Evolutionary conservation across 169 alveolate genomes (phyloP).

Genomic region (Babesia bigemina): DNA sequence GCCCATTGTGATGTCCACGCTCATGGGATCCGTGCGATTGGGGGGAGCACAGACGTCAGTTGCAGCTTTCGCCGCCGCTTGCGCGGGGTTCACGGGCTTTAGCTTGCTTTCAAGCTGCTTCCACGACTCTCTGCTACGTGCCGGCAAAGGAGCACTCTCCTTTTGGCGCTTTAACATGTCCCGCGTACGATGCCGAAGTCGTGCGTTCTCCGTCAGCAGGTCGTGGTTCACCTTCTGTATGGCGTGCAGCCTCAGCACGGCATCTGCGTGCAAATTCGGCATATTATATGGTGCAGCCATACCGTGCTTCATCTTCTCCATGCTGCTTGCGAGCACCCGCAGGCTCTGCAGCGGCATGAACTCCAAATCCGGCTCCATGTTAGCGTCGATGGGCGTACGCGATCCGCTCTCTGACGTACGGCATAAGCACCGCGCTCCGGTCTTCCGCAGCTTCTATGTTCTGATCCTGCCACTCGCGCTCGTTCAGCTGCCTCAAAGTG

Average conservation of each 20-base stretch:
- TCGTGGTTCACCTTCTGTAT: slow-evolving; percentile 57
- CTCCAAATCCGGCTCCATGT: slow-evolving; percentile 51
- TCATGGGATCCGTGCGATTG: slow-evolving; percentile 2
- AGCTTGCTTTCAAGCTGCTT: neutral
- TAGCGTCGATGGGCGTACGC: slow-evolving; percentile 39
- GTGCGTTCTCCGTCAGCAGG: slow-evolving; percentile 41
- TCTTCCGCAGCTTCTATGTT: slow-evolving; percentile 22
- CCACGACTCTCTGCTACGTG: neutral
- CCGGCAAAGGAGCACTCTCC: neutral
- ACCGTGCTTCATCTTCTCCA: slow-evolving; percentile 37
- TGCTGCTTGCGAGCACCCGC: slow-evolving; percentile 22
- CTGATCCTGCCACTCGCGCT: slow-evolving; percentile 18
- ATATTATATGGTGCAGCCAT: neutral
- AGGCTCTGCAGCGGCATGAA: slow-evolving; percentile 28
- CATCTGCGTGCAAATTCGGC: slow-evolving; percentile 3
- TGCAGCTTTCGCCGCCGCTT: neutral
- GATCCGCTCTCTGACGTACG: slow-evolving; percentile 39
- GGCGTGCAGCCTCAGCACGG: slow-evolving; percentile 44
- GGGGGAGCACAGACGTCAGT: neutral
- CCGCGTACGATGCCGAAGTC: slow-evolving; percentile 29
- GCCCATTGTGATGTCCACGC: slow-evolving; percentile 14
- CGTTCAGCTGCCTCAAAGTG: slow-evolving; percentile 7
- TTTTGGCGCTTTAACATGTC: slow-evolving; percentile 9
- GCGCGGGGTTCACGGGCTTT: neutral
- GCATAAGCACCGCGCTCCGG: slow-evolving; percentile 27